Evolutionary conservation across 2,329 filamentous ascomycete genomes (phyloP).

Genomic region (Raffaelea deltoideospora): DNA sequence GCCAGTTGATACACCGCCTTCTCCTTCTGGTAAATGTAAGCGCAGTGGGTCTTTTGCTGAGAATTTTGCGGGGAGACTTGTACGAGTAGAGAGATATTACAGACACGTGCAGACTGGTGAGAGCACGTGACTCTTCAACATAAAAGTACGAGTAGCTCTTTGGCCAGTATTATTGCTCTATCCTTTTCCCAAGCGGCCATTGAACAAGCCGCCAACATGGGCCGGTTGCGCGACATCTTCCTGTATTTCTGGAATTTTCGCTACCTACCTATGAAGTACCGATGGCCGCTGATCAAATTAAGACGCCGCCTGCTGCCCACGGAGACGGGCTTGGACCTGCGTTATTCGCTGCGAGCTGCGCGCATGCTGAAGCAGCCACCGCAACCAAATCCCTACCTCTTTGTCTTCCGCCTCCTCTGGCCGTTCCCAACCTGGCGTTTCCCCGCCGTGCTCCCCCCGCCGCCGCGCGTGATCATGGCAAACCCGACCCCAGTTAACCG

Average conservation of each 20-base stretch:
- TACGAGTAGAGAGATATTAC: too few relatives aligned
- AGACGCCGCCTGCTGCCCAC: not conserved
- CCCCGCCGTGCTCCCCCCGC: not conserved
- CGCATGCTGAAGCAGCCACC: not conserved
- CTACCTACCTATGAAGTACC: not conserved
- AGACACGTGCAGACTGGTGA: too few relatives aligned
- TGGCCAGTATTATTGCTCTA: too few relatives aligned
- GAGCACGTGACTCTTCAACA: too few relatives aligned
- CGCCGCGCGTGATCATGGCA: not conserved
- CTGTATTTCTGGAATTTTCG: conserved; percentile 1
- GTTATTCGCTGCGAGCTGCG: not conserved
- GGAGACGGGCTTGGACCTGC: not conserved
- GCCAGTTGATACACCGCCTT: too few relatives aligned
- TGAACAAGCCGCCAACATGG: not conserved
- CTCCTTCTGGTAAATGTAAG: not conserved
- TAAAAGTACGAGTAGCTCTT: too few relatives aligned
- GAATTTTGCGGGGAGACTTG: too few relatives aligned
- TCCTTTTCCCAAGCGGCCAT: too few relatives aligned
- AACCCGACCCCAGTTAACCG: not conserved
- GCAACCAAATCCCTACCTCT: not conserved
- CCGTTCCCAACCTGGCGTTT: not conserved
- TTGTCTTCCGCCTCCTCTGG: not conserved
- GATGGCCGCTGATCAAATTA: not conserved
- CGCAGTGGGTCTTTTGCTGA: too few relatives aligned
- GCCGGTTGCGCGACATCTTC: not conserved